Percentiles rank a stretch among this genome's conserved stretches.
These are phyloP conservation scores for Ogataea parapolymorpha DNA, from an alignment of 805 yeast genomes.

Conservation along the genomic window DNA sequence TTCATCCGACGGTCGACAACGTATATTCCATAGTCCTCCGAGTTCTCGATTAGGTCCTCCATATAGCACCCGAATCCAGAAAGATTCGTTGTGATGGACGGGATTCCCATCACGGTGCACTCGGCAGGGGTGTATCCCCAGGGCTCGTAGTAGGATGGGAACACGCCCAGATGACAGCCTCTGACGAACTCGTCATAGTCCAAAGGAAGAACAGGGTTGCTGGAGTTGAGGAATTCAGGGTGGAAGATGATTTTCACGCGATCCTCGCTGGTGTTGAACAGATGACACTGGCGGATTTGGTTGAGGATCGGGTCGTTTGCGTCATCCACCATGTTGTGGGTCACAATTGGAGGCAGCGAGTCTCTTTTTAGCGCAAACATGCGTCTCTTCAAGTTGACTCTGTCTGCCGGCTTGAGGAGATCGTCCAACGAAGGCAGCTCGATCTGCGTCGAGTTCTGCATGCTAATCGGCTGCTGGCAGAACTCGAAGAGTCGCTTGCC, in stretches of 20 bases:
- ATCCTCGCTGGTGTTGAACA: constrained; percentile 86
- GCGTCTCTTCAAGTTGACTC: constrained; percentile 85
- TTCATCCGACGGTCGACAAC: constrained; percentile 93
- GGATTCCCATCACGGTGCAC: constrained; percentile 99
- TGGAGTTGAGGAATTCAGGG: constrained; percentile 93
- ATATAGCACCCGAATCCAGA: constrained; percentile 98
- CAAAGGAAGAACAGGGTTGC: constrained; percentile 87
- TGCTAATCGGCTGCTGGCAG: constrained; percentile 53
- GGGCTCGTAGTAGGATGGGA: constrained; percentile 98
- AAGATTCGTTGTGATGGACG: constrained; percentile 91
- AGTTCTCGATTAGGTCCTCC: constrained; percentile 95
- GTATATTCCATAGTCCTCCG: constrained; percentile 94
- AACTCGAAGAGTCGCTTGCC: constrained; percentile 88
- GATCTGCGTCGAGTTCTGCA: constrained; percentile 37
- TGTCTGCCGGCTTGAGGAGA: constrained; percentile 79
- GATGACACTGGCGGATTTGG: constrained; percentile 86
- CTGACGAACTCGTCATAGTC: constrained; percentile 98
- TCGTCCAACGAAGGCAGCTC: constrained; percentile 74
- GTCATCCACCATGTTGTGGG: constrained; percentile 96
- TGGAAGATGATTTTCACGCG: constrained; percentile 95
- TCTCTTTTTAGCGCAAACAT: constrained; percentile 90
- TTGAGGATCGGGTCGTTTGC: constrained; percentile 85
- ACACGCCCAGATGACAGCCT: constrained; percentile 96
- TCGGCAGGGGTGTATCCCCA: constrained; percentile 99
- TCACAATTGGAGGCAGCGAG: constrained; percentile 89